Base-by-base conservation (phyloP, 257 asterid genomes). In the Solanum sitiens region DNA sequence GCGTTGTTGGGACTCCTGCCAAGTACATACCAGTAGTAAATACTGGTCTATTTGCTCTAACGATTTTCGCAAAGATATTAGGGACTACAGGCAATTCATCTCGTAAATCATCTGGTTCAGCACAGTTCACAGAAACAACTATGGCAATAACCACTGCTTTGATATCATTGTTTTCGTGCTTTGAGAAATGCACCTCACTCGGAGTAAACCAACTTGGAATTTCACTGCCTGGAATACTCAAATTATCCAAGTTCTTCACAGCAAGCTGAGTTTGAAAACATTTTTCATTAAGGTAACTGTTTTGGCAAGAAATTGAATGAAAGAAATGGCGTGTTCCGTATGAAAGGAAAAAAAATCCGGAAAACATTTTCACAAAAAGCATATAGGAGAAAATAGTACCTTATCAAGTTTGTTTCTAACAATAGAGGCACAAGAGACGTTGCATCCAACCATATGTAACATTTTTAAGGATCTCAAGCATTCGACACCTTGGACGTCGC, bases 181-280 rank as follows among this genome's bases (percentile, higher is more conserved):
- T 27, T 18, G 90, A 84, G 85, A 87, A 88, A 79, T 40, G 67
- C 76, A 86, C 87, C 56, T 76, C 88, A 21, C 37, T 88, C 16
- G 59, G 79, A 44, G 87, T 82, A 79, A 90, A 89, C 91, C 91
- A 90, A 7, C 70, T 83, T 13, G 92, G 92, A 59, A 90, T 88
- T 83, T 85, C 86, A 45, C 76, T 88, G 87, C 92, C 90, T 15
- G 91, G 92, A 75, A 87, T 67, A 33, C 91, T 88, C 5, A 90
- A 72, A 84, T 63, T 76, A 37, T 40, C 37, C 63, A 88, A 42
- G 27, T 85, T 86, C 88, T 80, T 90, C 73, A 90, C 21, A 68
- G 89, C 90, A 56, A 35, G 84, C 92, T 90, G 92, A 53, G 40
- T 47, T 39, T 20, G 80, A 42, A 87, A 87, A 16, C 21, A 9